Percentiles rank a stretch among this genome's conserved stretches.
phyloP scores from a whole-genome alignment of 2,329 filamentous ascomycete genomes.

The Ophiostoma novo-ulmi region DNA sequence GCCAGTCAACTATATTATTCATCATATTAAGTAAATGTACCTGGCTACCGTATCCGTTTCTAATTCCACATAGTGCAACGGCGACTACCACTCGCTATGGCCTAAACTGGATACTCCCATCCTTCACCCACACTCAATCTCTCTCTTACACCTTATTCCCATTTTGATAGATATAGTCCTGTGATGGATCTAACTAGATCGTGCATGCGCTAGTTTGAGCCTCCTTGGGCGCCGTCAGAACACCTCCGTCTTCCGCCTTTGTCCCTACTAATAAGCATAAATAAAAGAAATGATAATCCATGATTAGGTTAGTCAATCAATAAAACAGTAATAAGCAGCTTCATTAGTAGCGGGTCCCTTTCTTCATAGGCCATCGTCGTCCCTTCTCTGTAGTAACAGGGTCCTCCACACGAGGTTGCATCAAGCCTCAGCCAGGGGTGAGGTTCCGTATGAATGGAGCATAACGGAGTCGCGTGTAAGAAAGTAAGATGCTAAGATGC shows the following conservation, averaged over 20 bases:
- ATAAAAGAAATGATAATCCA: not conserved
- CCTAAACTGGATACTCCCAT: not conserved
- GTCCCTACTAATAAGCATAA: not conserved
- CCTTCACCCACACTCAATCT: not conserved
- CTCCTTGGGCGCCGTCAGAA: not conserved
- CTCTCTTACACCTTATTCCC: conserved; percentile 7
- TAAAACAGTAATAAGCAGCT: too few relatives aligned
- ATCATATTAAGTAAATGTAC: not conserved
- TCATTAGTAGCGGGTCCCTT: not conserved
- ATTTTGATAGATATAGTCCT: not conserved
- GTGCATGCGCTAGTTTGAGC: conserved; percentile 1
- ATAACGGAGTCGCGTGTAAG: conserved; percentile 4
- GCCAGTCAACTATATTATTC: not conserved
- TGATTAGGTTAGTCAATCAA: not conserved
- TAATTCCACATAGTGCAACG: not conserved
- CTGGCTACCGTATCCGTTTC: not conserved
- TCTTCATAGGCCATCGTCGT: conserved; percentile 14
- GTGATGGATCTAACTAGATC: not conserved
- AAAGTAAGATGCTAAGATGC: not conserved
- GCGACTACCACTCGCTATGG: not conserved
- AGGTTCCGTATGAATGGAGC: conserved; percentile 7
- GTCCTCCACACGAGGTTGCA: conserved; percentile 4
- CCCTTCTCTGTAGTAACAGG: conserved; percentile 12
- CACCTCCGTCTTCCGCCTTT: not conserved
- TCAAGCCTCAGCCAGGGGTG: conserved; percentile 1